Base-by-base conservation (phyloP, 331 rosid species). In the Quercus lobata region DNA sequence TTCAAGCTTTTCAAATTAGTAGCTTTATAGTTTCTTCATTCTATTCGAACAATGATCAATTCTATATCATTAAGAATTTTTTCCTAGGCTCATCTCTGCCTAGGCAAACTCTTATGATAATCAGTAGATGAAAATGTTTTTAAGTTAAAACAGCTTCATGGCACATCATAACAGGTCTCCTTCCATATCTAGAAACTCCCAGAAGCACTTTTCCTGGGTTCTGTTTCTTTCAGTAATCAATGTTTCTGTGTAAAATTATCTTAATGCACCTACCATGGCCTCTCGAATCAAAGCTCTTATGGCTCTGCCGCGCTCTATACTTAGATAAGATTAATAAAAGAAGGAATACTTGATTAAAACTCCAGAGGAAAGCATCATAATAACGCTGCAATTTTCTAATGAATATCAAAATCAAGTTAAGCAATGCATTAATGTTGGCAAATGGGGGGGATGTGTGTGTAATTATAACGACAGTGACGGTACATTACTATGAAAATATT, bases 371-470 rank as follows among this genome's bases (percentile, higher is more conserved):
- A 65, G 46, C 46, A 30, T 30, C 71, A 65, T 65, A 65, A 65
- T 65, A 65, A 19, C 25, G 4, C 52, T 34, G 21, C 52, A 68
- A 68, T 7, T 35, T 68, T 65, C 71, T 17, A 65, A 30, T 65
- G 71, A 75, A 35, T 41, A 60, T 35, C 30, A 4, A 63, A 62
- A 76, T 62, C 72, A 76, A 27, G 30, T 35, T 34, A 49, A 27
- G 65, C 44, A 49, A 57, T 75, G 78, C 82, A 70, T 74, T 53
- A 49, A 74, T 44, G 61, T 57, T 35, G 62, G 73, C 21, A 76
- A 60, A 62, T 17, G 61, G 62, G 24, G 60, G 62, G 35, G 46
- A 30, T 78, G 49, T 80, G 75, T 35, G 22, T 55, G 60, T 44
- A 74, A 46, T 74, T 15, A 80, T 80, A 17, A 66, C 55, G 30